A percentile compares a stretch with the other conserved stretches of the same genome.
phyloP scores from a whole-genome alignment of 768 basidiomycete genomes.

The Lyophyllum decastes region DNA sequence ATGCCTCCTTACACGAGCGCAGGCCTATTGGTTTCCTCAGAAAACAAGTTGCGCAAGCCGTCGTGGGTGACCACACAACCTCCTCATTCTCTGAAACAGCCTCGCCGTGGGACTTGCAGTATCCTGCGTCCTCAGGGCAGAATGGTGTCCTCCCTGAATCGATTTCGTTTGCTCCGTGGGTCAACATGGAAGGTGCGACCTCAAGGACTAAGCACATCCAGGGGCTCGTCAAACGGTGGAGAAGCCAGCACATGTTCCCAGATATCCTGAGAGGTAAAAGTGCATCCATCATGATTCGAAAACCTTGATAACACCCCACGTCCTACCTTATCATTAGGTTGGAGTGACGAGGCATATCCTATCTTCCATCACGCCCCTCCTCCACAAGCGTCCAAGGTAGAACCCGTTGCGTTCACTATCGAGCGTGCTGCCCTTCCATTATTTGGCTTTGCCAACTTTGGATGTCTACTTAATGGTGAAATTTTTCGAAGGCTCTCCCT shows the following conservation, averaged over 20 bases:
- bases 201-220: slow-evolving; percentile 34
- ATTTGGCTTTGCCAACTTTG: slow-evolving; percentile 46
- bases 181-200: slow-evolving; percentile 33
- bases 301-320: background rate
- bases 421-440: slow-evolving; percentile 45
- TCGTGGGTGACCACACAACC: slow-evolving; percentile 30
- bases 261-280: slow-evolving; percentile 28
- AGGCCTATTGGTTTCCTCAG: slow-evolving; percentile 28
- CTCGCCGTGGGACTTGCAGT: slow-evolving; percentile 29
- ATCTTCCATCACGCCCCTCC: slow-evolving; percentile 28
- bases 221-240: slow-evolving; percentile 31
- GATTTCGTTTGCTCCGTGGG: slow-evolving; percentile 34
- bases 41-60: slow-evolving; percentile 27
- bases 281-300: background rate
- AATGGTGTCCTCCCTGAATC: slow-evolving; percentile 15
- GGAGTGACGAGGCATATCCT: slow-evolving; percentile 36
- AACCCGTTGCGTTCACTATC: slow-evolving; percentile 39
- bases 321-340: slow-evolving; percentile 18
- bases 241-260: slow-evolving; percentile 25
- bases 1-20: slow-evolving; percentile 10
- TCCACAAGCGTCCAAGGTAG: slow-evolving; percentile 7
- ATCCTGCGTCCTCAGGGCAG: slow-evolving; percentile 13
- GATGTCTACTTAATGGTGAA: slow-evolving; percentile 41
- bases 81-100: slow-evolving; percentile 26
- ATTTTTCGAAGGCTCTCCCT: background rate